Evolutionary conservation across 257 asterid genomes (phyloP), one percentile per base, ranked within the genome.

Genomic region (Verbena officinalis): DNA sequence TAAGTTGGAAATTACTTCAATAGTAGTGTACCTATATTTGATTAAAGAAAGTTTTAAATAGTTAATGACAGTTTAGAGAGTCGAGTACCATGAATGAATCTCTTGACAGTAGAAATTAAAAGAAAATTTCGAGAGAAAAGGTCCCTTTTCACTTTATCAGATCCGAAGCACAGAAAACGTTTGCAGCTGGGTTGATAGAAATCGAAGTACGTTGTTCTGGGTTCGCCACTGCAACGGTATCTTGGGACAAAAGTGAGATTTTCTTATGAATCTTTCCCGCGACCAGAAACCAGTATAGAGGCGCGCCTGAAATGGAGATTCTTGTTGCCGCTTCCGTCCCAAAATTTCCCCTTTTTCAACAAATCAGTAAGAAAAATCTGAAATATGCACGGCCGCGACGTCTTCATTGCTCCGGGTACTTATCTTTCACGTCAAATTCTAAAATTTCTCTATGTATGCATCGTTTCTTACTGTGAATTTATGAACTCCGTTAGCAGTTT

Each of bases 381-480:
- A 74, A 67, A 21, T 59, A 53, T 11, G 17, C 16, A 20, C n/a
- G 65, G 39, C 69, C 53, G 15, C 75, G 42, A 44, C 46, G 36
- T 21, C 73, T 74, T 21, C 19, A 64, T 27, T 74, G 78, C 75
- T 57, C 77, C 64, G 69, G 78, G 83, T 78, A 40, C 52, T 10
- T 10, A 36, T 62, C 38, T 55, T 44, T 53, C 27, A 49, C 71
- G 43, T 45, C 55, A 22, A 15, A 13, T 42, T 27, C 55, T 8
- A 15, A 23, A 27, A 45, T 44, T 20, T 8, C 13, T 22, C n/a
- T 30, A 43, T 11, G 42, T 52, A 5, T 15, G 16, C 43, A 2
- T 22, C 21, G 24, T 45, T 57, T 30, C 6, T 33, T 56, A 17
- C 22, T 8, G 19, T 57, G 59, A 55, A 20, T 57, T 23, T 45